Evolutionary conservation across 306 rosid species (phyloP).

Genomic region (Cucurbita moschata): DNA sequence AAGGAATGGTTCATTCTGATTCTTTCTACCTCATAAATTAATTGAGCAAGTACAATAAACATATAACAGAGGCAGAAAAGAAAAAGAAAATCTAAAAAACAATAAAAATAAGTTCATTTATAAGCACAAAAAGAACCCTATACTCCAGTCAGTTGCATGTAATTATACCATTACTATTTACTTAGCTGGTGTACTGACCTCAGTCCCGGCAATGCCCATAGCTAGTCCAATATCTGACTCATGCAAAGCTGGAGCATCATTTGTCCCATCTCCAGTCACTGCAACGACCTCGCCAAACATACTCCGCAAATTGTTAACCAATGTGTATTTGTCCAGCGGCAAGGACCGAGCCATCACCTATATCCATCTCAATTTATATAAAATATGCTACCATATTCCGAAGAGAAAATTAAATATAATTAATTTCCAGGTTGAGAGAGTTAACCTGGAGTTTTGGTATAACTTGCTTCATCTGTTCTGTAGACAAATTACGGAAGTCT

Average conservation of each 20-base stretch:
- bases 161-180: background rate
- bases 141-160: background rate
- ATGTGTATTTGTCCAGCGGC: constrained; percentile 64
- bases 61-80: background rate
- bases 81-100: background rate
- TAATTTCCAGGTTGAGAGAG: background rate
- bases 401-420: background rate
- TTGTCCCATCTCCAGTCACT: constrained; percentile 94
- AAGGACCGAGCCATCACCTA: constrained; percentile 95
- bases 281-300: constrained; percentile 68
- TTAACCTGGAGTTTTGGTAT: constrained; percentile 84
- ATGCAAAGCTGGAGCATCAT: constrained; percentile 91
- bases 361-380: constrained; percentile 16
- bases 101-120: background rate
- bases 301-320: constrained; percentile 54
- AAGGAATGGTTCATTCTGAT: background rate
- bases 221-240: constrained; percentile 97
- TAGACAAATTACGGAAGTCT: constrained; percentile 43
- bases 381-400: constrained; percentile 1
- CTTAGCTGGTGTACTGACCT: constrained; percentile 34
- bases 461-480: constrained; percentile 39
- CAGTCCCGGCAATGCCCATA: constrained; percentile 98
- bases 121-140: background rate
- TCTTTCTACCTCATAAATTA: background rate
- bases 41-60: background rate